phyloP scores from a whole-genome alignment of 139 green algal genomes.

The Chlorella ohadii region DNA sequence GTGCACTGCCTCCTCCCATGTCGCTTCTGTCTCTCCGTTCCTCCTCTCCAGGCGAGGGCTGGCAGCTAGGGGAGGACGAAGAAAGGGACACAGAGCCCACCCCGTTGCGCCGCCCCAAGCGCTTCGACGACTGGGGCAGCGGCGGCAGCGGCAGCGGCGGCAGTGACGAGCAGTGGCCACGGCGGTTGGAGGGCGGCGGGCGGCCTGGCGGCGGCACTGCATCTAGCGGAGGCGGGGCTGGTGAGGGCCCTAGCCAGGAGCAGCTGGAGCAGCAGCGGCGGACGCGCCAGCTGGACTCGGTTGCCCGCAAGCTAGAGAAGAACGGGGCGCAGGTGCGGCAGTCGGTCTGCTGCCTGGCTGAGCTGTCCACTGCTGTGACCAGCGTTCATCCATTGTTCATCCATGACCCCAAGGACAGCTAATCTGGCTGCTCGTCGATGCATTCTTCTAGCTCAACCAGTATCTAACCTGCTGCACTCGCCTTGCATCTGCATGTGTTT shows the following conservation, averaged over 20 bases:
- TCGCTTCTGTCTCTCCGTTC: too few relatives aligned
- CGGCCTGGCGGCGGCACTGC: too few relatives aligned
- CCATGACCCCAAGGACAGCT: too few relatives aligned
- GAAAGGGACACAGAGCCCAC: conserved; percentile 39
- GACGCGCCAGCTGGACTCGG: conserved; percentile 22
- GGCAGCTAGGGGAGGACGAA: background rate
- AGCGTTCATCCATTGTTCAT: too few relatives aligned
- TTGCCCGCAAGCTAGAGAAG: conserved; percentile 19
- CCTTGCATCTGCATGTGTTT: too few relatives aligned
- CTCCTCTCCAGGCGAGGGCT: conserved; percentile 13
- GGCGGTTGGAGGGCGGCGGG: conserved; percentile 6
- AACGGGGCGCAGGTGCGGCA: conserved; percentile 47
- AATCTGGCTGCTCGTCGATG: too few relatives aligned
- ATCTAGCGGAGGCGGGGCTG: background rate
- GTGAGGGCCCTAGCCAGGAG: background rate
- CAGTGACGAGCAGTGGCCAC: background rate
- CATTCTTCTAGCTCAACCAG: too few relatives aligned
- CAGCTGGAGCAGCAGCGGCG: conserved; percentile 2
- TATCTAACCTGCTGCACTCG: too few relatives aligned
- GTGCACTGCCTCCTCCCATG: too few relatives aligned
- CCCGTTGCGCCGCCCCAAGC: conserved; percentile 24
- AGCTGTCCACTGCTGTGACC: too few relatives aligned
- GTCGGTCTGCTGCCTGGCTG: too few relatives aligned
- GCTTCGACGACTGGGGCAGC: conserved; percentile 29
- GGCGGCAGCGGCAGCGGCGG: background rate